Conservation (phyloP, 306 rosid genomes). For the Prunus salicina region DNA sequence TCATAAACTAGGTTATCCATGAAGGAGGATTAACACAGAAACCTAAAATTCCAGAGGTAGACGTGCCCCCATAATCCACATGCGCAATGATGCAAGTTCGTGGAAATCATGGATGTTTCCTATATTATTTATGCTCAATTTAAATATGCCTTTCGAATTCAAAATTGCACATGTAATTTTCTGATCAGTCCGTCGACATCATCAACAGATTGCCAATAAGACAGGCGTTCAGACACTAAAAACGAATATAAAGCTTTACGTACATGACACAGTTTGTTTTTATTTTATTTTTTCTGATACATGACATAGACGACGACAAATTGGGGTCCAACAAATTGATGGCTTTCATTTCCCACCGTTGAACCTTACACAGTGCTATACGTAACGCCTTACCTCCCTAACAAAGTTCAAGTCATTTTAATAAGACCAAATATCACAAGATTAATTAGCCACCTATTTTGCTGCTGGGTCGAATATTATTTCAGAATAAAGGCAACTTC, state of each 20-base stretch:
- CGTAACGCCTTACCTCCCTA: neutral
- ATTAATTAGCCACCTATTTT: too few relatives aligned
- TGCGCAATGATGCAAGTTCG: neutral
- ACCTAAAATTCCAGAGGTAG: neutral
- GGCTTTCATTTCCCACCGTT: neutral
- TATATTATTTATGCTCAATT: too few relatives aligned
- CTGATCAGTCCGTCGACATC: neutral
- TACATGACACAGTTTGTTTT: neutral
- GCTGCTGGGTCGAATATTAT: too few relatives aligned
- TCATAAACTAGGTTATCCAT: neutral
- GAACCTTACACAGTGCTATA: neutral
- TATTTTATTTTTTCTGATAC: neutral
- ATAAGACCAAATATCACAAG: neutral
- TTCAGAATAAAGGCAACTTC: too few relatives aligned
- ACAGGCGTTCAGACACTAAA: neutral
- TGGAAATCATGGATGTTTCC: neutral
- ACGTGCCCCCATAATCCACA: neutral
- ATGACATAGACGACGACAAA: neutral
- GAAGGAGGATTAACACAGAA: neutral
- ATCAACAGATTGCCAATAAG: neutral
- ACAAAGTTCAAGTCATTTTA: neutral
- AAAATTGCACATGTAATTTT: neutral
- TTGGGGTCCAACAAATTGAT: neutral
- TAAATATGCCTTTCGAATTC: too few relatives aligned
- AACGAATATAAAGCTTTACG: neutral